Evolutionary conservation across 345 rosid genomes (phyloP).

Genomic region (Salix purpurea): DNA sequence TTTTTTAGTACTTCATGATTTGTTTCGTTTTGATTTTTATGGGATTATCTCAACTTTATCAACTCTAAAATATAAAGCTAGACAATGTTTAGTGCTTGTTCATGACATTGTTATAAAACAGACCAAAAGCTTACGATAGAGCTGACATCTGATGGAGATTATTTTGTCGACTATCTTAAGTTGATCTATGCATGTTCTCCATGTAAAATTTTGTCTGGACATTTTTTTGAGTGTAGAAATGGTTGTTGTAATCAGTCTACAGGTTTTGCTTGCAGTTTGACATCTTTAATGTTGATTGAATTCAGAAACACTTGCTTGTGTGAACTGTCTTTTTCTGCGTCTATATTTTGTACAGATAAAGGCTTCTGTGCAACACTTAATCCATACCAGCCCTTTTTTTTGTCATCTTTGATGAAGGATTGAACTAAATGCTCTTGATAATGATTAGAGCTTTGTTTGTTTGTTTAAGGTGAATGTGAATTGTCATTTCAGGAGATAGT

Average conservation of each 20-base stretch:
- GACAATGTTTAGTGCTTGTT: not conserved
- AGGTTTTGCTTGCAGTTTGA: not conserved
- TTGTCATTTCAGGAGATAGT: constrained; percentile 54
- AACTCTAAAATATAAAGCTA: not conserved
- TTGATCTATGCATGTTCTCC: not conserved
- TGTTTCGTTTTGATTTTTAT: no score
- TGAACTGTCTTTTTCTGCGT: not conserved
- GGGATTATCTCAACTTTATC: not conserved
- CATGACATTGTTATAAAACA: not conserved
- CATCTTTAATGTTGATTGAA: not conserved
- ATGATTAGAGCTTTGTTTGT: not conserved
- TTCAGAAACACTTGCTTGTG: not conserved
- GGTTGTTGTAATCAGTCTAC: constrained; percentile 1
- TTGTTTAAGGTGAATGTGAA: constrained; percentile 57
- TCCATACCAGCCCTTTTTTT: not conserved
- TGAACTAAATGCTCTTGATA: not conserved
- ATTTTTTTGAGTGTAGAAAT: not conserved
- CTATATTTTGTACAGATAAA: not conserved
- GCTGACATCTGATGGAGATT: not conserved
- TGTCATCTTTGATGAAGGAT: not conserved
- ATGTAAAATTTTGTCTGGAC: not conserved
- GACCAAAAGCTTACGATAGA: not conserved
- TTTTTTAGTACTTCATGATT: no score
- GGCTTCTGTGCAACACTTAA: not conserved
- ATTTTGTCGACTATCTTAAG: not conserved